Evolutionary conservation across 2,329 filamentous ascomycete genomes (phyloP), one percentile per base, ranked within the genome.

Genomic region (Monosporascus sp.): DNA sequence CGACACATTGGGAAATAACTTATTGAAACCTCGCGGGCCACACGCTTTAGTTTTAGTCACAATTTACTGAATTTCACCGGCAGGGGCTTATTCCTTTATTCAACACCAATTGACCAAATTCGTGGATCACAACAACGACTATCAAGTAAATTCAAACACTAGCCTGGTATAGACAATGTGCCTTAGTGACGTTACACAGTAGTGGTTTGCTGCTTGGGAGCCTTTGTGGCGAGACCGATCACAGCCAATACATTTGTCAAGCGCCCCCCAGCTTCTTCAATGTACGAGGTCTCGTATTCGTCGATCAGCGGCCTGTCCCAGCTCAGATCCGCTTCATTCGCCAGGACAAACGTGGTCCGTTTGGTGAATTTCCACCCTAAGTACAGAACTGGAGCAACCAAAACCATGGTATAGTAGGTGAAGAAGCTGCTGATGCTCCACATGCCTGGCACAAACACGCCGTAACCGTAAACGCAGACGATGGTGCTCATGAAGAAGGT

Each of bases 281-380:
- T 37, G 34, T 37, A 37, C 16, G 34, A n/a, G n/a, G n/a, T n/a
- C n/a, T 78, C 75, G 51, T 78, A 78, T 0, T 71, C 72, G 50
- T 84, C 82, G 44, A 84, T 78, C 16, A 72, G 60, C 19, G 79
- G 81, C 3, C 74, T 68, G 61, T 84, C 74, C 81, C 80, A 80
- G 36, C 80, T 70, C 19, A 85, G 70, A 60, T 85, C 82, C 1
- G 75, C 73, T 61, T 86, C 79, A 7, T 72, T 64, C 0, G 83
- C 71, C 4, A 68, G 69, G 31, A 83, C 69, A 48, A 79, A 69
- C 56, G 75, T 76, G 2, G 84, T 87, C 52, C 71, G 72, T 71
- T 85, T 83, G 65, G 84, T 17, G 0, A 87, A 5, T 69, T 88
- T 88, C 82, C 84, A 88, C 59, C 73, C 73, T 20, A 78, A 83